Conservation (phyloP, 202 grass and related monocot genomes). For the Musa balbisiana region DNA sequence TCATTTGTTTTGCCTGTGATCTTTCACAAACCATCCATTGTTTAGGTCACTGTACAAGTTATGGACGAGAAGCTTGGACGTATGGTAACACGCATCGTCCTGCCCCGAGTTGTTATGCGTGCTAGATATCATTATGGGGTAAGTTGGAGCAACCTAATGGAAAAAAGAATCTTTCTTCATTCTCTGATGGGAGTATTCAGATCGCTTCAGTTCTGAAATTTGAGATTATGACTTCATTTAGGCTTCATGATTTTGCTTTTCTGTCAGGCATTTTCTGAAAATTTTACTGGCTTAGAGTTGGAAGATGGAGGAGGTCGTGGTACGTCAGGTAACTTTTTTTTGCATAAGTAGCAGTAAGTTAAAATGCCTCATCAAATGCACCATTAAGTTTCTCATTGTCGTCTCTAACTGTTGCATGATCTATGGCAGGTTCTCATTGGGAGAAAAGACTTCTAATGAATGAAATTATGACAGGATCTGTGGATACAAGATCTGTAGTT, state of each 20-base stretch:
- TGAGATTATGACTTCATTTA: neutral
- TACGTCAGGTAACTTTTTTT: constrained; percentile 66
- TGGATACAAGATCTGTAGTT: constrained; percentile 94
- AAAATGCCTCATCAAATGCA: constrained; percentile 3
- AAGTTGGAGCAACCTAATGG: constrained; percentile 15
- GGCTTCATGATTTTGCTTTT: neutral
- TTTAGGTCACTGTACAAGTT: constrained; percentile 77
- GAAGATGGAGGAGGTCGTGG: constrained; percentile 98
- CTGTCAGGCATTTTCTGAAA: constrained; percentile 81
- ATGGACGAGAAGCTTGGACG: constrained; percentile 95
- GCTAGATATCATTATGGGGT: constrained; percentile 98
- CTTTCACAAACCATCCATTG: constrained; percentile 2
- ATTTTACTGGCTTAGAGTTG: constrained; percentile 92
- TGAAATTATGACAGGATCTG: constrained; percentile 98
- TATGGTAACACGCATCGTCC: constrained; percentile 77
- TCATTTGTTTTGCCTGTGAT: constrained; percentile 4
- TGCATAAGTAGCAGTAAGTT: constrained; percentile 22
- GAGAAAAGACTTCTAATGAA: constrained; percentile 99
- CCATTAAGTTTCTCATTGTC: neutral
- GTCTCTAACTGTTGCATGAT: neutral
- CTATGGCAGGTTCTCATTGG: constrained; percentile 77
- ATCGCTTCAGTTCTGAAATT: constrained; percentile 15
- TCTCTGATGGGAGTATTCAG: constrained; percentile 2
- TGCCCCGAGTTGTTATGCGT: constrained; percentile 96
- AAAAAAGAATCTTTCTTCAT: neutral